Percentiles rank a stretch among this genome's conserved stretches.
Conservation (phyloP, 768 basidiomycete species). For the Suillus weaverae region DNA sequence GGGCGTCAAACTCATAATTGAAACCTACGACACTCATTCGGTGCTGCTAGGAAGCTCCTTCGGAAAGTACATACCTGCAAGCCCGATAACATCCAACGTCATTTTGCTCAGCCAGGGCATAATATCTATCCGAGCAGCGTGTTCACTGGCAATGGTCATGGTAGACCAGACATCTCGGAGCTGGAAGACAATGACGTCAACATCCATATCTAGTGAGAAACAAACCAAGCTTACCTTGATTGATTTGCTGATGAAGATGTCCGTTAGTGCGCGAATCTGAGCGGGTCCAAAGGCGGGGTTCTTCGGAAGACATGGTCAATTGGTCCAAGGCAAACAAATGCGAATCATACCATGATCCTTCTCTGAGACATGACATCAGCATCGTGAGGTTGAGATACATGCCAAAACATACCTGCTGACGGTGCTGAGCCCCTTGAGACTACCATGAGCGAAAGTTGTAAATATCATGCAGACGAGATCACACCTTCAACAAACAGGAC, state of each 20-base stretch:
- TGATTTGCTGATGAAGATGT: conserved; percentile 58
- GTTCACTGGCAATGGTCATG: conserved; percentile 29
- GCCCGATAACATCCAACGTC: conserved; percentile 45
- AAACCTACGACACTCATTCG: conserved; percentile 32
- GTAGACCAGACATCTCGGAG: conserved; percentile 50
- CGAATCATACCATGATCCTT: conserved; percentile 29
- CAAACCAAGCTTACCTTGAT: conserved; percentile 37
- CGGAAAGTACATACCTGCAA: conserved; percentile 31
- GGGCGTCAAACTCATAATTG: conserved; percentile 36
- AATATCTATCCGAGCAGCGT: conserved; percentile 29
- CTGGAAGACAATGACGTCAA: conserved; percentile 22
- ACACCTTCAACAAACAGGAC: conserved; percentile 45
- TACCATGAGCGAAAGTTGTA: background rate
- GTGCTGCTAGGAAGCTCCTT: background rate
- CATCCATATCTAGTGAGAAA: conserved; percentile 5
- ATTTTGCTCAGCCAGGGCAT: conserved; percentile 34
- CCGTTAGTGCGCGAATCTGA: conserved; percentile 57
- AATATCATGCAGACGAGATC: too few species aligned
- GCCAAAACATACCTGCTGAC: conserved; percentile 34
- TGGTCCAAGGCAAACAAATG: background rate
- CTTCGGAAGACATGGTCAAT: conserved; percentile 24
- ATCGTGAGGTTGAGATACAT: background rate
- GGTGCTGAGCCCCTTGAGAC: conserved; percentile 35
- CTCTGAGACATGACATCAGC: conserved; percentile 13
- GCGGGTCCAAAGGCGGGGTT: conserved; percentile 67